Percentiles rank a stretch among this genome's conserved stretches.
Conservation (phyloP, 441 rosid genomes). For the Pelargonium myrrhifolium region DNA sequence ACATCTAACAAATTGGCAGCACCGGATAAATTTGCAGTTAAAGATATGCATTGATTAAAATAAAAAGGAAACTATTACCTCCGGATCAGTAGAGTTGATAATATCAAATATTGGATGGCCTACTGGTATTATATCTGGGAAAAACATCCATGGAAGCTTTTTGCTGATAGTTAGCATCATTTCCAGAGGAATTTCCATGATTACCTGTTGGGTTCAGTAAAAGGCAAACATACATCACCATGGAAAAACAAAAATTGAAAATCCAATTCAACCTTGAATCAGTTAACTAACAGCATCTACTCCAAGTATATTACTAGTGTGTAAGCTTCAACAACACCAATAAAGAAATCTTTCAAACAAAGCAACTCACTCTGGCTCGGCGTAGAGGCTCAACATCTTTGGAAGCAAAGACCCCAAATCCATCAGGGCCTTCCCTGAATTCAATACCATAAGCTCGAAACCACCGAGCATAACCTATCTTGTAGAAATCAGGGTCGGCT, state of each 20-base stretch:
- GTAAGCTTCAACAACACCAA: no score
- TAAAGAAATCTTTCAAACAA: neutral
- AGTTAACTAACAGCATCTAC: neutral
- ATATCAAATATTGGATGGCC: slow-evolving; percentile 94
- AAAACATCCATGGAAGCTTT: slow-evolving; percentile 93
- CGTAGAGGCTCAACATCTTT: slow-evolving; percentile 75
- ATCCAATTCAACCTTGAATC: slow-evolving; percentile 6
- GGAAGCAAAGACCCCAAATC: slow-evolving; percentile 84
- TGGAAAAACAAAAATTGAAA: slow-evolving; percentile 4
- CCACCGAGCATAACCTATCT: slow-evolving; percentile 70
- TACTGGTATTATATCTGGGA: slow-evolving; percentile 74
- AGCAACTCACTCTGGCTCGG: slow-evolving; percentile 71
- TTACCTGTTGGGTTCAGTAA: slow-evolving; percentile 40
- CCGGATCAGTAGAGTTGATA: slow-evolving; percentile 76
- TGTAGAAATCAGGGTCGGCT: slow-evolving; percentile 90
- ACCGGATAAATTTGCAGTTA: neutral
- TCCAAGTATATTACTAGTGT: neutral
- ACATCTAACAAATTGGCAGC: neutral
- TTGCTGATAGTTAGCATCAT: slow-evolving; percentile 77
- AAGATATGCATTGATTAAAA: neutral
- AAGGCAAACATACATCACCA: slow-evolving; percentile 6
- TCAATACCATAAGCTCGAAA: slow-evolving; percentile 88
- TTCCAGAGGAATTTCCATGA: slow-evolving; percentile 91
- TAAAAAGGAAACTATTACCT: slow-evolving; percentile 38
- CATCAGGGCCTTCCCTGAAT: slow-evolving; percentile 85